Conservation (phyloP, 805 yeast genomes). For the Limtongozyma cylindracea region DNA sequence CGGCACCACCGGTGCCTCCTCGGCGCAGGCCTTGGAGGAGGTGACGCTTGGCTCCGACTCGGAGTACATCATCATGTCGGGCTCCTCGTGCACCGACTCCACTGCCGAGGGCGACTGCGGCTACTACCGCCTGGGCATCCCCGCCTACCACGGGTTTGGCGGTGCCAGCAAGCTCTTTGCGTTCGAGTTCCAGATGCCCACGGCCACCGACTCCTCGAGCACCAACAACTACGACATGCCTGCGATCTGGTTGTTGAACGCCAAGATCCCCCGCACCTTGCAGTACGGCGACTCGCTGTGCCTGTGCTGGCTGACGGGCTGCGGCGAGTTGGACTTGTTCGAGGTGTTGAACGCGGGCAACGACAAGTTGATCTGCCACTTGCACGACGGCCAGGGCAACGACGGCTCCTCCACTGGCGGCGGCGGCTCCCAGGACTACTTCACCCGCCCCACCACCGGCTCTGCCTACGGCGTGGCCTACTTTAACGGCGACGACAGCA, state of each 20-base stretch:
- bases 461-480: conserved; percentile 80
- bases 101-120: conserved; percentile 38
- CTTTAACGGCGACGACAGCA: conserved; percentile 31
- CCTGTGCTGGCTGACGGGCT: conserved; percentile 93
- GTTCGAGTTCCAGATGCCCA: conserved; percentile 88
- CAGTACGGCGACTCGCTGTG: conserved; percentile 75
- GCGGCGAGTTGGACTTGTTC: conserved; percentile 93
- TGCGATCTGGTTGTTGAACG: conserved; percentile 89
- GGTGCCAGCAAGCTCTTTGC: conserved; percentile 72
- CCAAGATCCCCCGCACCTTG: conserved; percentile 86
- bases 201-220: conserved; percentile 18
- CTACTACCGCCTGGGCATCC: conserved; percentile 60
- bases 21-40: conserved; percentile 43
- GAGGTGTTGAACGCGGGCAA: conserved; percentile 69
- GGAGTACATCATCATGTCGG: conserved; percentile 71
- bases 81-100: conserved; percentile 19
- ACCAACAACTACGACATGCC: conserved; percentile 87
- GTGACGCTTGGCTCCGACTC: conserved; percentile 43
- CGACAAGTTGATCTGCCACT: conserved; percentile 46
- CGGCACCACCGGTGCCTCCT: conserved; percentile 47
- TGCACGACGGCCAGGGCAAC: conserved; percentile 67
- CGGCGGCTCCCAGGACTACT: conserved; percentile 75
- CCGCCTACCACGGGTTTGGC: conserved; percentile 86
- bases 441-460: conserved; percentile 55
- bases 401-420: conserved; percentile 34